Conservation (phyloP, 2,329 filamentous ascomycete species). For the Aureobasidium zeae region DNA sequence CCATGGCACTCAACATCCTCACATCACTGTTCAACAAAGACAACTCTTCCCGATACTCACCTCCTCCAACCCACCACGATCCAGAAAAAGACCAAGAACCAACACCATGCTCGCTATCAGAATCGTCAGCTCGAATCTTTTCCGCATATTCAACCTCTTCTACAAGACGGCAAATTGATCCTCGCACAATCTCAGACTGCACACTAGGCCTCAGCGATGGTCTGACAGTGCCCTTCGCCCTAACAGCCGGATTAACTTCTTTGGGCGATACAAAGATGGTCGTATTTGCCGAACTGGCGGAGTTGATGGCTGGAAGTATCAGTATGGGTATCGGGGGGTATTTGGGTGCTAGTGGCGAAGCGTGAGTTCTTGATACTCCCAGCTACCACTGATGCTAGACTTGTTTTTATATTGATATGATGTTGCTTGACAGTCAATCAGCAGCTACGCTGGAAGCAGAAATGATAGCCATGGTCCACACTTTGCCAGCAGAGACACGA, state of each 20-base stretch:
- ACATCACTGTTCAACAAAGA: slow-evolving; percentile 2
- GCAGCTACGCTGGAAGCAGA: slow-evolving; percentile 39
- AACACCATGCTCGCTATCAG: not conserved
- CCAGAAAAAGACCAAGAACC: slow-evolving; percentile 5
- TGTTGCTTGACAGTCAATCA: slow-evolving; percentile 25
- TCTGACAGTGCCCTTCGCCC: slow-evolving; percentile 36
- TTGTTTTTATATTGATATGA: not conserved
- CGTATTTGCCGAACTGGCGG: slow-evolving; percentile 34
- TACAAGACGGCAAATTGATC: slow-evolving; percentile 20
- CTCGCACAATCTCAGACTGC: slow-evolving; percentile 38
- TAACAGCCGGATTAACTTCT: slow-evolving; percentile 35
- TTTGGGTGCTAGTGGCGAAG: slow-evolving; percentile 42
- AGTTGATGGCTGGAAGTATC: slow-evolving; percentile 34
- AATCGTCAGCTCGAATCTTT: slow-evolving; percentile 4
- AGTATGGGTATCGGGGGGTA: slow-evolving; percentile 37
- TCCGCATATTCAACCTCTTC: not conserved
- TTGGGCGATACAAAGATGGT: slow-evolving; percentile 32
- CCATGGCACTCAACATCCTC: not conserved
- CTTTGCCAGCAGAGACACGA: slow-evolving; percentile 4
- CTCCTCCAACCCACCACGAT: not conserved
- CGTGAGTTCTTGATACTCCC: slow-evolving; percentile 24
- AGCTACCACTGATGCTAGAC: not conserved
- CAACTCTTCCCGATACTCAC: not conserved
- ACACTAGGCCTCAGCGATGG: slow-evolving; percentile 37
- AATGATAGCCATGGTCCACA: slow-evolving; percentile 23